Evolutionary conservation across 2,329 filamentous ascomycete species (phyloP).

Genomic region (Keithomyces neogunnii): DNA sequence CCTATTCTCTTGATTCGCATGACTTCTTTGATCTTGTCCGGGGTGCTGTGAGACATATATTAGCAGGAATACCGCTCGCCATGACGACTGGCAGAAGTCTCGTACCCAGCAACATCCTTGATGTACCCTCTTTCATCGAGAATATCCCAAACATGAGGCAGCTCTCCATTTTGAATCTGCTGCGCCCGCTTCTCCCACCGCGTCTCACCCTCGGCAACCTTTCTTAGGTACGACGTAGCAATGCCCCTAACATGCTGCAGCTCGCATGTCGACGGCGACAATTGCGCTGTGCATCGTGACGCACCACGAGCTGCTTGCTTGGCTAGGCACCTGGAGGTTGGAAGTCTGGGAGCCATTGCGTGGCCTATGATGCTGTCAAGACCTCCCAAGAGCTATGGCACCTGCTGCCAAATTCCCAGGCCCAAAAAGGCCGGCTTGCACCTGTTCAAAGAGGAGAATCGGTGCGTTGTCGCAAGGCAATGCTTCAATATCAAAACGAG

Average conservation of each 20-base stretch:
- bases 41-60: constrained; percentile 23
- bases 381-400: neutral
- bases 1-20: constrained; percentile 59
- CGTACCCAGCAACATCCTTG: constrained; percentile 67
- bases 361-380: neutral
- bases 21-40: constrained; percentile 49
- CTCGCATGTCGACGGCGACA: constrained; percentile 11
- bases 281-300: constrained; percentile 15
- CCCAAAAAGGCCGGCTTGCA: neutral
- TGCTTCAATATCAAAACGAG: neutral
- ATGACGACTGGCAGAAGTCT: neutral
- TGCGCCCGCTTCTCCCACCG: constrained; percentile 40
- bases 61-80: neutral
- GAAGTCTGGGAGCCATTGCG: constrained; percentile 2
- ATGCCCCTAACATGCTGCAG: constrained; percentile 25
- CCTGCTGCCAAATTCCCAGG: neutral
- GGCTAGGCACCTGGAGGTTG: constrained; percentile 12
- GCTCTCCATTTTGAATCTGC: constrained; percentile 40
- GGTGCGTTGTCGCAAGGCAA: neutral
- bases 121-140: constrained; percentile 66
- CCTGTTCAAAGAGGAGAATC: neutral
- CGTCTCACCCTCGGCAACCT: constrained; percentile 30
- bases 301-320: constrained; percentile 12
- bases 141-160: constrained; percentile 49
- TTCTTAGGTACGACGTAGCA: constrained; percentile 33